phyloP scores from a whole-genome alignment of 768 basidiomycete species.

The Boletus insuetus region DNA sequence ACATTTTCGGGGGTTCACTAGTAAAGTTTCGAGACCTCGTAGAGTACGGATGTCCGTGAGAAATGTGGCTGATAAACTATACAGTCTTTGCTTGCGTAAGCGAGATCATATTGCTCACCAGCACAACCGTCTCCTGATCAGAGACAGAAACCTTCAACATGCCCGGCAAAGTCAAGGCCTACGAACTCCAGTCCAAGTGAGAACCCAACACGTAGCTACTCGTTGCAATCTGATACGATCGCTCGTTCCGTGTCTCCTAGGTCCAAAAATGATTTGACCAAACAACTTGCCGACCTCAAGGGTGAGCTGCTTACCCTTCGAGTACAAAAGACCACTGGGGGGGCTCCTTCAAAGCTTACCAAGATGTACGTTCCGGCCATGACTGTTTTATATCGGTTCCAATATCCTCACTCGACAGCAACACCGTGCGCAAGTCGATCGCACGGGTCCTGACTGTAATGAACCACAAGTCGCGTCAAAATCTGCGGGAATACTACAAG shows the following conservation, averaged over 20 bases:
- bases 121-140: slow-evolving; percentile 33
- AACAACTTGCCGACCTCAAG: slow-evolving; percentile 94
- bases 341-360: slow-evolving; percentile 92
- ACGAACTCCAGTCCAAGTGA: slow-evolving; percentile 95
- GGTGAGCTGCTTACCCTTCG: slow-evolving; percentile 89
- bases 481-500: slow-evolving; percentile 98
- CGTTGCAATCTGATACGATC: slow-evolving; percentile 5
- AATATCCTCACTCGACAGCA: slow-evolving; percentile 46
- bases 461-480: slow-evolving; percentile 97
- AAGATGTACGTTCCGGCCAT: slow-evolving; percentile 73
- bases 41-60: slow-evolving; percentile 25
- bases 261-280: slow-evolving; percentile 95
- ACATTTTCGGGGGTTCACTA: slow-evolving; percentile 67
- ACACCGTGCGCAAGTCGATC: slow-evolving; percentile 96
- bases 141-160: slow-evolving; percentile 47
- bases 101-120: slow-evolving; percentile 22
- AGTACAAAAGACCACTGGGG: slow-evolving; percentile 97
- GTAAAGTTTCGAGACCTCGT: slow-evolving; percentile 59
- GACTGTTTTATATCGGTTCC: neutral
- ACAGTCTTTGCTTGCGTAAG: slow-evolving; percentile 35
- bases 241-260: slow-evolving; percentile 37
- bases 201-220: slow-evolving; percentile 24
- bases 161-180: slow-evolving; percentile 93
- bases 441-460: slow-evolving; percentile 97
- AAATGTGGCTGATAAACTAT: slow-evolving; percentile 45